Evolutionary conservation across 2,329 filamentous ascomycete genomes (phyloP).

Genomic region (Xylariaceae sp.): DNA sequence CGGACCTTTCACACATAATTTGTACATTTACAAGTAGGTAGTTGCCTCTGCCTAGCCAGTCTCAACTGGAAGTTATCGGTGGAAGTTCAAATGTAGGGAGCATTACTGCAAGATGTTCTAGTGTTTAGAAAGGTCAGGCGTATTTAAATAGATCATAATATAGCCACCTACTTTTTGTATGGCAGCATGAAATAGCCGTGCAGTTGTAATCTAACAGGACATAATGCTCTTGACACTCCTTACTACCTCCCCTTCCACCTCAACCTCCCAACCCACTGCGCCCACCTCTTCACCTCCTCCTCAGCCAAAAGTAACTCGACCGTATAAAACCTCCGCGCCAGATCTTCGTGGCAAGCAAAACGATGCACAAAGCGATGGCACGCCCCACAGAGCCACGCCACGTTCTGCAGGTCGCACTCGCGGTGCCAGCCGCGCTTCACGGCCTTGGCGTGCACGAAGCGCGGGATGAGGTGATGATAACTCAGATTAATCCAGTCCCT

Average conservation of each 20-base stretch:
- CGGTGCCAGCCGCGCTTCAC: slow-evolving; percentile 81
- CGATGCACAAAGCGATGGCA: slow-evolving; percentile 85
- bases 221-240: too few species aligned
- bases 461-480: slow-evolving; percentile 88
- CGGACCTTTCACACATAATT: too few species aligned
- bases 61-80: too few species aligned
- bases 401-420: slow-evolving; percentile 76
- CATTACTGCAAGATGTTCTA: too few species aligned
- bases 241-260: slow-evolving; percentile 70
- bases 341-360: slow-evolving; percentile 76
- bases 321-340: slow-evolving; percentile 75
- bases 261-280: slow-evolving; percentile 73
- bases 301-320: slow-evolving; percentile 73
- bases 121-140: too few species aligned
- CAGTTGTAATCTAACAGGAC: too few species aligned
- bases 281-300: slow-evolving; percentile 75
- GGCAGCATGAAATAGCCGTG: too few species aligned
- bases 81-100: too few species aligned
- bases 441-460: slow-evolving; percentile 76
- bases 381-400: slow-evolving; percentile 85
- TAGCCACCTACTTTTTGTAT: too few species aligned
- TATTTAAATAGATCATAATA: too few species aligned
- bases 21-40: too few species aligned
- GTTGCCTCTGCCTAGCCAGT: too few species aligned
- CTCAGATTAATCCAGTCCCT: slow-evolving; percentile 77